phyloP scores from a whole-genome alignment of 768 basidiomycete species.

The Phlegmacium glaucopus region DNA sequence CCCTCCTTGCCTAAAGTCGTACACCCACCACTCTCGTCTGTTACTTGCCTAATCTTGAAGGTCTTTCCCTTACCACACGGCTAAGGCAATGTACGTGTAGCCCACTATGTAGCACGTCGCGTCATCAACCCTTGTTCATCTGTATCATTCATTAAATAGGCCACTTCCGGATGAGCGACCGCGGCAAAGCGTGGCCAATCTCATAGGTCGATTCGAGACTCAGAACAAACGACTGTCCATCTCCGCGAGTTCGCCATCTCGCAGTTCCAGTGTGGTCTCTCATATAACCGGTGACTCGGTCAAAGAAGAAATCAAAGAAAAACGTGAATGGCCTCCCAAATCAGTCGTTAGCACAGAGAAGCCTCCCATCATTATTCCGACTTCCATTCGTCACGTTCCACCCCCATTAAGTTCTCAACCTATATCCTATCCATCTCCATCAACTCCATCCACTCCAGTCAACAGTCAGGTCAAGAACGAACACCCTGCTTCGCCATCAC shows the following conservation, averaged over 20 bases:
- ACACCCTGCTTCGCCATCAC: background rate
- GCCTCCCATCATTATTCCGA: constrained; percentile 31
- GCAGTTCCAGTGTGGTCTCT: constrained; percentile 67
- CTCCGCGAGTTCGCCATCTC: constrained; percentile 34
- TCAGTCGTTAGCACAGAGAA: constrained; percentile 30
- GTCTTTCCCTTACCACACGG: background rate
- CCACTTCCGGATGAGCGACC: constrained; percentile 86
- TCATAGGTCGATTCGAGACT: constrained; percentile 86
- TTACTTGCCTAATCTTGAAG: background rate
- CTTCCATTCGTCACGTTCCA: constrained; percentile 33
- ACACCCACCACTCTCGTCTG: background rate
- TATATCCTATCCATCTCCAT: constrained; percentile 8
- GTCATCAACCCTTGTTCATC: constrained; percentile 17
- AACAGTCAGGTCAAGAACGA: background rate
- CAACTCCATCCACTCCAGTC: constrained; percentile 13
- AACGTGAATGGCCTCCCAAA: constrained; percentile 76
- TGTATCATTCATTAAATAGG: constrained; percentile 39
- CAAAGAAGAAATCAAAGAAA: constrained; percentile 67
- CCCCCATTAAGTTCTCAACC: constrained; percentile 34
- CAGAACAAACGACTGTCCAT: constrained; percentile 64
- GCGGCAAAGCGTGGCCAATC: constrained; percentile 82
- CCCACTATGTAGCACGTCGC: constrained; percentile 10
- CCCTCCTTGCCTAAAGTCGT: background rate
- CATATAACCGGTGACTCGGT: constrained; percentile 60
- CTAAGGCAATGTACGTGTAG: constrained; percentile 31